Percentiles rank a stretch among this genome's conserved stretches.
Conservation (phyloP, 2,329 filamentous ascomycete species). For the Colletotrichum sp. region DNA sequence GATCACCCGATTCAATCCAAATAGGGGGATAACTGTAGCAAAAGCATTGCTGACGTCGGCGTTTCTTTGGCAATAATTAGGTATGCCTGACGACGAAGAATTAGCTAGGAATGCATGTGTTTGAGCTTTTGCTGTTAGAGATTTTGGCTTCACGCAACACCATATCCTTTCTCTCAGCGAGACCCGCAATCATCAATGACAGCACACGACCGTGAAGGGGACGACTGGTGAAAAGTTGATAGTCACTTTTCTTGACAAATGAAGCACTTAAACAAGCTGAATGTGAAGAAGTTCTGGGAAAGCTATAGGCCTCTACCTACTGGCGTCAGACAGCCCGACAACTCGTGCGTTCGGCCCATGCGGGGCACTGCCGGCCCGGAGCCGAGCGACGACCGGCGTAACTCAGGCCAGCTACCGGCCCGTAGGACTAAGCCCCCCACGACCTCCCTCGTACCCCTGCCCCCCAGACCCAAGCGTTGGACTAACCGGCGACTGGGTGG, state of each 20-base stretch:
- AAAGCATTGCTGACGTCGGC: neutral
- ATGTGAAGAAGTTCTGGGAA: neutral
- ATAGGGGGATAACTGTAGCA: neutral
- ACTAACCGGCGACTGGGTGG: neutral
- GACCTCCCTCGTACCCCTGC: neutral
- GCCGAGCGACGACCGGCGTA: neutral
- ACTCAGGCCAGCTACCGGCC: neutral
- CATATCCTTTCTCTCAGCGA: neutral
- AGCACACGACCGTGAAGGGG: accelerated
- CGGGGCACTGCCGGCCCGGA: neutral
- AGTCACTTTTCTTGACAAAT: neutral
- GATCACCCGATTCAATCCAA: neutral
- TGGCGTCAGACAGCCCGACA: neutral
- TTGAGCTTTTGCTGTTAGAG: neutral
- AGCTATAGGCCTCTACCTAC: neutral
- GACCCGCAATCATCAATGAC: no score
- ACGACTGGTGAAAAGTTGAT: neutral
- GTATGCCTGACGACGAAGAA: accelerated
- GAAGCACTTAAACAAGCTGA: neutral
- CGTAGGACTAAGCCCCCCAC: neutral
- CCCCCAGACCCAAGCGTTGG: neutral
- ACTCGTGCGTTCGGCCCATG: neutral
- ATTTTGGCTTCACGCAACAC: neutral
- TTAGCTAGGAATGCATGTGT: neutral
- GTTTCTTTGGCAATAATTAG: neutral